Percentiles rank a stretch among this genome's conserved stretches.
Evolutionary conservation across 176 grass and related monocot genomes (phyloP).

Genomic region (Dendrocalamus sinicus): DNA sequence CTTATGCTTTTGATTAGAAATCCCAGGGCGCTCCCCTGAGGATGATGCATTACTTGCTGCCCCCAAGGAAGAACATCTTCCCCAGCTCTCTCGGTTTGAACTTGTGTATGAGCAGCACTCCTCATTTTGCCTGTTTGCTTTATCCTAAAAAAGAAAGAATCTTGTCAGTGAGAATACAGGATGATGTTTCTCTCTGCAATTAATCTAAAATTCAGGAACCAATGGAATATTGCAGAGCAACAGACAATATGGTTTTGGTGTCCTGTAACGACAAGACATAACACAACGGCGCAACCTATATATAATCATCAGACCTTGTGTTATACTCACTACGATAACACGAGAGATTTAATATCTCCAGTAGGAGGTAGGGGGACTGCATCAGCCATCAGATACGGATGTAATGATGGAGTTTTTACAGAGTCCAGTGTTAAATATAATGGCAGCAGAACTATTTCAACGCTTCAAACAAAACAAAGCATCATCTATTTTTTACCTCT

Average conservation of each 20-base stretch:
- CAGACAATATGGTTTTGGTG: not conserved
- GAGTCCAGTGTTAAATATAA: not conserved
- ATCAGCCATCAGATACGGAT: not conserved
- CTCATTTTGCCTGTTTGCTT: constrained; percentile 61
- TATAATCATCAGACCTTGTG: not conserved
- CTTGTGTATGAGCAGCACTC: constrained; percentile 88
- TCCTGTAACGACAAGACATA: not conserved
- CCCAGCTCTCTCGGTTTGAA: constrained; percentile 95
- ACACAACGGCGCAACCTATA: not conserved
- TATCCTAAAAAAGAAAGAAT: constrained; percentile 58
- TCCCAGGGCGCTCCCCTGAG: constrained; percentile 54
- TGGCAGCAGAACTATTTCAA: constrained; percentile 2
- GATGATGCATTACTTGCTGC: constrained; percentile 77
- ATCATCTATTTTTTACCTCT: constrained; percentile 50
- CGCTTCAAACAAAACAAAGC: constrained; percentile 21
- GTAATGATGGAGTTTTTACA: not conserved
- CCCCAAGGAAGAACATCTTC: constrained; percentile 93
- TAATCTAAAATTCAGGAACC: not conserved
- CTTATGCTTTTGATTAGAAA: constrained; percentile 65
- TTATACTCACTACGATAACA: not conserved
- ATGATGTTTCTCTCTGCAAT: not conserved
- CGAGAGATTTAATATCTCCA: not conserved
- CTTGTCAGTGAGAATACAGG: not conserved
- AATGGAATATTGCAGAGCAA: constrained; percentile 8
- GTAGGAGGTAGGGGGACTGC: not conserved